These are phyloP conservation scores for Xerocomus potaroensis DNA, from an alignment of 768 basidiomycete genomes.

Conservation along the genomic window DNA sequence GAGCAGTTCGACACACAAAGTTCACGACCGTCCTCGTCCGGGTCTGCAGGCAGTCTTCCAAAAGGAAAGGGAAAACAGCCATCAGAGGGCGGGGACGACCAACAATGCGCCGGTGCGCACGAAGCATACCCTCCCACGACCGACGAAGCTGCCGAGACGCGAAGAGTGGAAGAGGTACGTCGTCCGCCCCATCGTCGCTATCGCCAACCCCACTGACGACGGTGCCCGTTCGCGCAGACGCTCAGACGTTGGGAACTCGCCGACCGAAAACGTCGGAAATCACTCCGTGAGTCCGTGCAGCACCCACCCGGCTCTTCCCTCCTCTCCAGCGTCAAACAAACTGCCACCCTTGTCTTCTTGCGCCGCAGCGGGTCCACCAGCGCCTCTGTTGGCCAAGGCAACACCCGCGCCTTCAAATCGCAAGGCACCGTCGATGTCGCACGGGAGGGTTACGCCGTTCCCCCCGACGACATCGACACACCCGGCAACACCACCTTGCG, in stretches of 20 bases:
- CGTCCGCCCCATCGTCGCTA: too few species aligned
- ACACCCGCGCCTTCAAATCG: slow-evolving; percentile 43
- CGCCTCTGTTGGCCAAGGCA: slow-evolving; percentile 26
- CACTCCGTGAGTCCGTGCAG: slow-evolving; percentile 54
- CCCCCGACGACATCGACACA: slow-evolving; percentile 48
- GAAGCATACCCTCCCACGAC: slow-evolving; percentile 59
- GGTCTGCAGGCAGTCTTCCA: slow-evolving; percentile 1
- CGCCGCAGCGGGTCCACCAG: slow-evolving; percentile 32
- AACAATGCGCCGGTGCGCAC: slow-evolving; percentile 16
- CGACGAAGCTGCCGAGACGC: slow-evolving; percentile 64
- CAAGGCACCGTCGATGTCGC: slow-evolving; percentile 46
- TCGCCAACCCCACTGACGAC: slow-evolving; percentile 2
- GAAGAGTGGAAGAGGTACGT: slow-evolving; percentile 67
- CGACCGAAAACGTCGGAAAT: slow-evolving; percentile 72
- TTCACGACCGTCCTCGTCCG: slow-evolving; percentile 19
- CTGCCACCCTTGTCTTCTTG: slow-evolving; percentile 57
- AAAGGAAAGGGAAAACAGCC: slow-evolving; percentile 34
- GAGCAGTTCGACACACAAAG: slow-evolving; percentile 17
- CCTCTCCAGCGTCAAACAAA: slow-evolving; percentile 53
- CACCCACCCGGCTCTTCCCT: slow-evolving; percentile 37
- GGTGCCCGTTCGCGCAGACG: slow-evolving; percentile 47
- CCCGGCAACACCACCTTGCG: slow-evolving; percentile 37
- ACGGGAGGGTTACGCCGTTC: slow-evolving; percentile 35
- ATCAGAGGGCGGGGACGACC: slow-evolving; percentile 15
- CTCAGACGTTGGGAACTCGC: slow-evolving; percentile 73